Evolutionary conservation across 208 protist genomes (phyloP).

Genomic region (Trypanosoma grayi): DNA sequence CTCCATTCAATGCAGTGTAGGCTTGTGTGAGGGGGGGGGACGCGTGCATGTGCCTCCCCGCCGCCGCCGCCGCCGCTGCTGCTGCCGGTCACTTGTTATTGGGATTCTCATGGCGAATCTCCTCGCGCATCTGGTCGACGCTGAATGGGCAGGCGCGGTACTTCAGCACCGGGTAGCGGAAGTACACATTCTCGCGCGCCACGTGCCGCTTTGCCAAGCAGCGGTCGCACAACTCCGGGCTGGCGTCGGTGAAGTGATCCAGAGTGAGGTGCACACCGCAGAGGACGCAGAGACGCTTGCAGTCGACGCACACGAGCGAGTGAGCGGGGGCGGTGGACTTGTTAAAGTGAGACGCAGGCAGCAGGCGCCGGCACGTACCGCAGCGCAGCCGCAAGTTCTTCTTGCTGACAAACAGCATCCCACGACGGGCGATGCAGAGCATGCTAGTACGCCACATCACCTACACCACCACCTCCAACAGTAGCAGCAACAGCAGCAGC

Average conservation of each 20-base stretch:
- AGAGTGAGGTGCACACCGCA: constrained; percentile 63
- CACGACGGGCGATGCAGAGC: constrained; percentile 13
- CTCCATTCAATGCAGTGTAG: no score
- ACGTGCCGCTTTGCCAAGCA: constrained; percentile 76
- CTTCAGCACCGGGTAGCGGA: constrained; percentile 84
- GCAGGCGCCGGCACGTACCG: constrained; percentile 50
- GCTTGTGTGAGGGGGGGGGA: no score
- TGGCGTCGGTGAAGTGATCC: constrained; percentile 45
- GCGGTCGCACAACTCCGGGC: constrained; percentile 45
- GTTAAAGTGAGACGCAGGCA: constrained; percentile 69
- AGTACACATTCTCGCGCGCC: constrained; percentile 84
- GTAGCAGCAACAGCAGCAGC: no score
- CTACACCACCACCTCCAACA: neutral
- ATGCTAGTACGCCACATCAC: constrained; percentile 15
- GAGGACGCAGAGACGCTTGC: constrained; percentile 68
- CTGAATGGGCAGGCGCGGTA: constrained; percentile 84
- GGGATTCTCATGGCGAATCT: constrained; percentile 40
- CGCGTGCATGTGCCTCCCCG: neutral
- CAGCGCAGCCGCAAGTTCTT: constrained; percentile 65
- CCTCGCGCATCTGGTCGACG: constrained; percentile 73
- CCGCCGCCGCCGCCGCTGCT: neutral
- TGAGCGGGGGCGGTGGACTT: constrained; percentile 40
- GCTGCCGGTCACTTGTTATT: neutral
- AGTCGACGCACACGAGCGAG: constrained; percentile 64
- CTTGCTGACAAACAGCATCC: constrained; percentile 49